These are phyloP conservation scores for Apiotrichum gamsii DNA, from an alignment of 1,284 basidiomycete genomes.

Conservation along the genomic window DNA sequence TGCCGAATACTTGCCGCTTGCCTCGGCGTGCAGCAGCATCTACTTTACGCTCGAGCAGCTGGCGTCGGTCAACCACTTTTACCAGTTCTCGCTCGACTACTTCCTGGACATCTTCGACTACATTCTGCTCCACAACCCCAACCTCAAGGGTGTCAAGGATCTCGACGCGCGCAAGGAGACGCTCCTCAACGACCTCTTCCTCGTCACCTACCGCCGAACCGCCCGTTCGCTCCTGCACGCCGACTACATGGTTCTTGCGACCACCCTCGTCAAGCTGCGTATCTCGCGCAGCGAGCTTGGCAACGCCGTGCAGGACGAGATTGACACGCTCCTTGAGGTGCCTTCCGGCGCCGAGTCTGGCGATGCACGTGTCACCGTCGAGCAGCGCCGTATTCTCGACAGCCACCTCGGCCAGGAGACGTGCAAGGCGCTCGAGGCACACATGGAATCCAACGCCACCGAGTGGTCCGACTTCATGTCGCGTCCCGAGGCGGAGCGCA, in stretches of 20 bases:
- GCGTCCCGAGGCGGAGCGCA: constrained; percentile 63
- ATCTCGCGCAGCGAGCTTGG: constrained; percentile 60
- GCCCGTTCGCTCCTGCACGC: constrained; percentile 84
- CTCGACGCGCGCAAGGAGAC: constrained; percentile 69
- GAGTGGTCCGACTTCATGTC: constrained; percentile 74
- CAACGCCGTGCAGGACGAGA: constrained; percentile 67
- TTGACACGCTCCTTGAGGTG: constrained; percentile 82
- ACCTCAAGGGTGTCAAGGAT: constrained; percentile 72
- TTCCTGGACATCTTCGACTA: constrained; percentile 99
- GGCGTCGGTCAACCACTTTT: constrained; percentile 92
- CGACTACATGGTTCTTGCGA: constrained; percentile 86
- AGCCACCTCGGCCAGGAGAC: constrained; percentile 25
- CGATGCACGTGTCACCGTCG: constrained; percentile 17
- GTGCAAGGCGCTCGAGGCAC: constrained; percentile 65
- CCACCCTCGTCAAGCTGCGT: constrained; percentile 85
- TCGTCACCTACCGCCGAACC: constrained; percentile 81
- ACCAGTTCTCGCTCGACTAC: constrained; percentile 95
- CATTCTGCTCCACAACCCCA: constrained; percentile 84
- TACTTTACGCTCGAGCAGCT: constrained; percentile 97
- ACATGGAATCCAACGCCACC: constrained; percentile 59
- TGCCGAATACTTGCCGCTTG: constrained; percentile 85
- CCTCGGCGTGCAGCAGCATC: constrained; percentile 91
- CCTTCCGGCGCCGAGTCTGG: constrained; percentile 23
- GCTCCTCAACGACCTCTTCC: constrained; percentile 85
- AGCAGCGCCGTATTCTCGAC: constrained; percentile 31